Evolutionary conservation across 495 filamentous ascomycete species (phyloP).

Genomic region (Aspergillus ellipticus): DNA sequence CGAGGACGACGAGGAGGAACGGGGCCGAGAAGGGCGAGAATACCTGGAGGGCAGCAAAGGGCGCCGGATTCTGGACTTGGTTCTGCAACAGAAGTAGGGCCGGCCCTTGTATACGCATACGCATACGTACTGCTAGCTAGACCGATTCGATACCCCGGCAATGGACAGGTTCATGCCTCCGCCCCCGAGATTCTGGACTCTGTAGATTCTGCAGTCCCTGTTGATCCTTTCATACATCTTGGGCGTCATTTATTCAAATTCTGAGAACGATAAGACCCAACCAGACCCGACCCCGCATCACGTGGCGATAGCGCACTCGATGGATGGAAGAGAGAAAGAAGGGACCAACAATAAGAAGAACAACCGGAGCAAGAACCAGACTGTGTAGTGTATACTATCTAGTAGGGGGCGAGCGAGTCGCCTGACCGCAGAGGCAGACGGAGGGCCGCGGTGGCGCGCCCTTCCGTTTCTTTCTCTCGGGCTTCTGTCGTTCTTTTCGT

Average conservation of each 20-base stretch:
- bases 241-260: background rate
- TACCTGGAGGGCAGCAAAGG: conserved; percentile 75
- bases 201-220: background rate
- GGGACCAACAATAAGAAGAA: too few relatives aligned
- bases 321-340: background rate
- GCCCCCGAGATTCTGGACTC: too few relatives aligned
- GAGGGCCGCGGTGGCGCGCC: too few relatives aligned
- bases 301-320: conserved; percentile 14
- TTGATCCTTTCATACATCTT: too few relatives aligned
- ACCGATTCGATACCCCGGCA: conserved; percentile 4
- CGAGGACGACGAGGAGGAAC: conserved; percentile 41
- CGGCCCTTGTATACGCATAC: too few relatives aligned
- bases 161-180: background rate
- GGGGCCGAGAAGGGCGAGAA: conserved; percentile 40
- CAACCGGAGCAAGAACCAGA: too few relatives aligned
- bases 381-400: too few relatives aligned
- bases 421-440: too few relatives aligned
- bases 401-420: too few relatives aligned
- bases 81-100: conserved; percentile 12
- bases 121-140: background rate
- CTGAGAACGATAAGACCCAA: conserved; percentile 4
- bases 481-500: too few relatives aligned
- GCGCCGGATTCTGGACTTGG: conserved; percentile 58
- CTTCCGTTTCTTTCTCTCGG: too few relatives aligned
- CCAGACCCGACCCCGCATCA: conserved; percentile 22